Evolutionary conservation across 106 monocot species (phyloP).

Genomic region (Agapanthus africanus): DNA sequence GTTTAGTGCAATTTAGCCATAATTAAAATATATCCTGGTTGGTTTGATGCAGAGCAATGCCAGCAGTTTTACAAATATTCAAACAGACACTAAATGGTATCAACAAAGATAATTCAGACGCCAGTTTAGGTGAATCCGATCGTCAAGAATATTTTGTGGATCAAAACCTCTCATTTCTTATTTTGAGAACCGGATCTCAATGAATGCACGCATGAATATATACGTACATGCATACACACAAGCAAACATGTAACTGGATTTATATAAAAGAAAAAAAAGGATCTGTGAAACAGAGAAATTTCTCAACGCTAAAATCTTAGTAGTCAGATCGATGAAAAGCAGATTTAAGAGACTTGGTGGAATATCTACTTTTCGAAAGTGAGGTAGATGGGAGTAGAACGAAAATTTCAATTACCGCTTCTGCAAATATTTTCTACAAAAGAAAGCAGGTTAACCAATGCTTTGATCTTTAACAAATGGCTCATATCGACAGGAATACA

Average conservation of each 20-base stretch:
- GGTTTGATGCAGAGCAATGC: background rate
- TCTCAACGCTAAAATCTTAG: background rate
- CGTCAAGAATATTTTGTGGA: no score
- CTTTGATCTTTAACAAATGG: background rate
- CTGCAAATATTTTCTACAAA: background rate
- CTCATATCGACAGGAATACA: background rate
- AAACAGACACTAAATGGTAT: background rate
- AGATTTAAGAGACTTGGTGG: background rate
- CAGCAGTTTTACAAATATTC: background rate
- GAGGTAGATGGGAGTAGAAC: background rate
- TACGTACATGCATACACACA: no score
- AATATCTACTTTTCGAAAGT: background rate
- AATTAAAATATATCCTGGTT: background rate
- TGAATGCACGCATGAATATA: no score
- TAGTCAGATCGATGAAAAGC: background rate
- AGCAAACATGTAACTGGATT: no score
- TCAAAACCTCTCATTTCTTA: no score
- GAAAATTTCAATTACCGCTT: background rate
- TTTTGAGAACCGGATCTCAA: no score
- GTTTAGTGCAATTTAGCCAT: no score
- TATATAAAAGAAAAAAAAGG: background rate
- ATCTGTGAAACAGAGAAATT: background rate
- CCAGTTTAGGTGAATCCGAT: background rate
- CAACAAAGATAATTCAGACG: background rate
- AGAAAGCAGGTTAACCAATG: background rate